phyloP scores from a whole-genome alignment of 495 filamentous ascomycete genomes.

The Collariella sp. region DNA sequence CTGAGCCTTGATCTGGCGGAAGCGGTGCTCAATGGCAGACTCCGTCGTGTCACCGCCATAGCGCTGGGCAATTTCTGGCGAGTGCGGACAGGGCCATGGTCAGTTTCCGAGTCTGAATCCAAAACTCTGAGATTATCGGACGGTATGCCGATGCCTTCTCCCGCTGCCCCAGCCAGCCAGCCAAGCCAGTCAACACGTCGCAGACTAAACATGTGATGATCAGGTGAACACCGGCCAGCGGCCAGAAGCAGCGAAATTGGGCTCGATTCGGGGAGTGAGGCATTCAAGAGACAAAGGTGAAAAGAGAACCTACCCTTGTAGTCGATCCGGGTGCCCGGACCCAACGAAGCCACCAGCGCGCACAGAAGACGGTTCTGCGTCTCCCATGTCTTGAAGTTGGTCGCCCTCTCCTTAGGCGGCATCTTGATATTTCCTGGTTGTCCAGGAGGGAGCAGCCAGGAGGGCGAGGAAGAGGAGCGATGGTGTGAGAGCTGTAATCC shows the following conservation, averaged over 20 bases:
- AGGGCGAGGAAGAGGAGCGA: background rate
- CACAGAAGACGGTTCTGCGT: conserved; percentile 40
- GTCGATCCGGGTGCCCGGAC: conserved; percentile 35
- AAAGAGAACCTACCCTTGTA: conserved; percentile 38
- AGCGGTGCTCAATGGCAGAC: conserved; percentile 36
- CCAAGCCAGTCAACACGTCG: background rate
- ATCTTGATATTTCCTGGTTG: conserved; percentile 15
- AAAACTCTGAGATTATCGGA: background rate
- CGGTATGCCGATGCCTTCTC: background rate
- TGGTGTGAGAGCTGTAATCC: background rate
- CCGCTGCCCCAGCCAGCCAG: conserved; percentile 1
- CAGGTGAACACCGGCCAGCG: background rate
- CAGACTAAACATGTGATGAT: background rate
- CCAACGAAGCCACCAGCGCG: conserved; percentile 42
- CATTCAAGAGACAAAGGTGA: background rate
- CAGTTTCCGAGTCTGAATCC: conserved; percentile 1
- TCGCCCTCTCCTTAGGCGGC: conserved; percentile 13
- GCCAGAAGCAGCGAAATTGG: background rate
- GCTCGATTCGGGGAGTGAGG: background rate
- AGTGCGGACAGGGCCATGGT: conserved; percentile 7
- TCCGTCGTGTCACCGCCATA: conserved; percentile 28
- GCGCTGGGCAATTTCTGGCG: conserved; percentile 25
- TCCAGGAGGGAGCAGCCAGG: background rate
- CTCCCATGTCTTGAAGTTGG: conserved; percentile 44
- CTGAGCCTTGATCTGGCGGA: conserved; percentile 34